A percentile compares a stretch with the other conserved stretches of the same genome.
Conservation (phyloP, 345 rosid species). For the Tarenaya hassleriana region DNA sequence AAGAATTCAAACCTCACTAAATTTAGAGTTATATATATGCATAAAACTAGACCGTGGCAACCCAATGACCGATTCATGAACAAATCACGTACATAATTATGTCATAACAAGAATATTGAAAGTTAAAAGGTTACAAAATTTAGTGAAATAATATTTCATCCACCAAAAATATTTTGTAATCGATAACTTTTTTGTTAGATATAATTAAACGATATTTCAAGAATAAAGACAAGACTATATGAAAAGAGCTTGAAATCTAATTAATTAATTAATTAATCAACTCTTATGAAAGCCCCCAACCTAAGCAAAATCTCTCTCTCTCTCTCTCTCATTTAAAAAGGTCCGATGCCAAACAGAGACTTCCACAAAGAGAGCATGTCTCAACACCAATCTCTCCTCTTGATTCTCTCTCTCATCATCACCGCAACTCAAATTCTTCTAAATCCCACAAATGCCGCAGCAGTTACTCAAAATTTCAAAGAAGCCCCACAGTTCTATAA, state of each 20-base stretch:
- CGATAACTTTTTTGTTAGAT: not conserved
- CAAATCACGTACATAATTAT: slow-evolving; percentile 10
- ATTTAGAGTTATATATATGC: no score
- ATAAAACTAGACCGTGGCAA: no score
- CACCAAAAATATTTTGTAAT: not conserved
- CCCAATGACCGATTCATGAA: no score
- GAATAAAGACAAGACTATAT: not conserved
- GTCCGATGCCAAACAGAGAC: slow-evolving; percentile 20
- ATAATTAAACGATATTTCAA: not conserved
- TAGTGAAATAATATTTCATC: slow-evolving; percentile 15
- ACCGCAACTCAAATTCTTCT: slow-evolving; percentile 2
- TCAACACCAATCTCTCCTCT: slow-evolving; percentile 18
- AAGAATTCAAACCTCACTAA: no score
- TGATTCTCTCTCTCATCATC: slow-evolving; percentile 12
- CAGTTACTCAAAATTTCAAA: slow-evolving; percentile 48
- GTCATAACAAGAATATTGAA: not conserved
- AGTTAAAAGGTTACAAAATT: not conserved
- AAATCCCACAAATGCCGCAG: slow-evolving; percentile 20
- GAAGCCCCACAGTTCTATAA: slow-evolving; percentile 94
- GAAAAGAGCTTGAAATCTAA: slow-evolving; percentile 33
- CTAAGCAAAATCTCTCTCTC: slow-evolving; percentile 9
- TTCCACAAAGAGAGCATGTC: slow-evolving; percentile 18
- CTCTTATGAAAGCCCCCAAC: slow-evolving; percentile 21
- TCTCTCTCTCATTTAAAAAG: slow-evolving; percentile 21
- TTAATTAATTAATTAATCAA: slow-evolving; percentile 6